Base-by-base conservation (phyloP, 352 stramenopile species). In the Phytophthora sansomeana region DNA sequence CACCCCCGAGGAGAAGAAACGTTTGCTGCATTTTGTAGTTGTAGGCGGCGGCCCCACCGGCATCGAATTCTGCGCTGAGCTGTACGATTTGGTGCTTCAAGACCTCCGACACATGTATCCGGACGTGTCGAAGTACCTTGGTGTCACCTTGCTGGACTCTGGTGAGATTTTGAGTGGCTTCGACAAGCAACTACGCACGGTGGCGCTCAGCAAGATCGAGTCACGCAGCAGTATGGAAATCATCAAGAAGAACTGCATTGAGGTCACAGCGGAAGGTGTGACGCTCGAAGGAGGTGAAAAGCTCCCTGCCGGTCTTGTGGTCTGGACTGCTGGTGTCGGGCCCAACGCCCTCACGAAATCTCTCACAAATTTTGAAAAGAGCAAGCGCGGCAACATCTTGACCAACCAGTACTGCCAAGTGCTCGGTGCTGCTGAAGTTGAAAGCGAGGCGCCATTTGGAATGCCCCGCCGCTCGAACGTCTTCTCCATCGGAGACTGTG, bases 1-100 rank as follows among this genome's bases (percentile, higher is more conserved):
- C 4, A 85, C 81, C 1, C 67, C 85, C 4, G 83, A 86, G 17
- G 93, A 98, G 77, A 93, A 96, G 53, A 62, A 91, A 33, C 72
- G 92, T 26, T 73, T 99, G 7, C 80, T 99, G 14, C 96, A 96
- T 41, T 99, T 99, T 81, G 88, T 99, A 16, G 92, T 99, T 6
- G 97, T 99, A 7, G 97, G 97, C 6, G 97, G 97, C 5, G 97
- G 97, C 6, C 95, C 96, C 2, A 99, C 96, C 0, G 90, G 84
- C 42, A 93, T 98, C 64, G 97, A 99, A 78, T 99, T 99, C 73
- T 97, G 96, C 36, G 86, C 90, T 16, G 97, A 99, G 77, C 79
- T 99, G 47, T 91, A 98, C 74, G 97, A 98, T 63, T 90, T 98
- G 70, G 66, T 98, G 51, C 72, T 78, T 44, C 77, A 97, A 32